phyloP scores from a whole-genome alignment of 2,329 filamentous ascomycete species.

The Aspergillus candidus region DNA sequence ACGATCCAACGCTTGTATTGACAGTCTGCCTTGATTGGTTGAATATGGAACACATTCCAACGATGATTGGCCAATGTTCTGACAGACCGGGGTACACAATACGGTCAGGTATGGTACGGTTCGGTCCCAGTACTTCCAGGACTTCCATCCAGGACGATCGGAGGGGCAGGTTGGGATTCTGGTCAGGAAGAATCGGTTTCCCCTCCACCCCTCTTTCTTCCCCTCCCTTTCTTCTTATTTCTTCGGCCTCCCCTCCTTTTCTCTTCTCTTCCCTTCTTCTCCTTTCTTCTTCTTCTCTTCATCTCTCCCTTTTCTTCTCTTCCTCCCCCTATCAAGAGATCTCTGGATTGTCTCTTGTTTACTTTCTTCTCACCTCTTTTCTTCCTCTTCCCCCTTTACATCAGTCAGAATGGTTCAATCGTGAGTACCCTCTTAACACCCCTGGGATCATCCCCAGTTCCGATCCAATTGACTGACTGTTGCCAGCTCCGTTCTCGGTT shows the following conservation, averaged over 20 bases:
- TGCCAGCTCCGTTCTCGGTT: conserved; percentile 74
- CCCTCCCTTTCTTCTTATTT: conserved; percentile 6
- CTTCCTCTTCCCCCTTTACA: conserved; percentile 12
- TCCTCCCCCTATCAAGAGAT: conserved; percentile 17
- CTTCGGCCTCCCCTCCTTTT: conserved; percentile 5
- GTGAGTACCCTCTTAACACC: conserved; percentile 35
- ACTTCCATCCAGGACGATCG: no score
- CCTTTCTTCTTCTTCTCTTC: conserved; percentile 22
- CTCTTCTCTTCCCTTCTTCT: conserved; percentile 14
- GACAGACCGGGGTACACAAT: no score
- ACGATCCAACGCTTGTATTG: no score
- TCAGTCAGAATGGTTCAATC: conserved; percentile 54
- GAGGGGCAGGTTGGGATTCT: background rate
- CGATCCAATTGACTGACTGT: conserved; percentile 4
- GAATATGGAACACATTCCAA: no score
- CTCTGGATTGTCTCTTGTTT: conserved; percentile 18
- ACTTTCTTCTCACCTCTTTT: conserved; percentile 5
- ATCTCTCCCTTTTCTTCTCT: conserved; percentile 15
- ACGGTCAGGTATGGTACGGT: no score
- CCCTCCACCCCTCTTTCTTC: conserved; percentile 9
- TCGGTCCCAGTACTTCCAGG: no score
- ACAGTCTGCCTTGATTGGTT: no score
- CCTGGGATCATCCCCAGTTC: background rate
- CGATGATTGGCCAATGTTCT: no score
- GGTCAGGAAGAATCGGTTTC: conserved; percentile 2